Conservation (phyloP, 1,284 basidiomycete species). For the Melampsora larici-populina region DNA sequence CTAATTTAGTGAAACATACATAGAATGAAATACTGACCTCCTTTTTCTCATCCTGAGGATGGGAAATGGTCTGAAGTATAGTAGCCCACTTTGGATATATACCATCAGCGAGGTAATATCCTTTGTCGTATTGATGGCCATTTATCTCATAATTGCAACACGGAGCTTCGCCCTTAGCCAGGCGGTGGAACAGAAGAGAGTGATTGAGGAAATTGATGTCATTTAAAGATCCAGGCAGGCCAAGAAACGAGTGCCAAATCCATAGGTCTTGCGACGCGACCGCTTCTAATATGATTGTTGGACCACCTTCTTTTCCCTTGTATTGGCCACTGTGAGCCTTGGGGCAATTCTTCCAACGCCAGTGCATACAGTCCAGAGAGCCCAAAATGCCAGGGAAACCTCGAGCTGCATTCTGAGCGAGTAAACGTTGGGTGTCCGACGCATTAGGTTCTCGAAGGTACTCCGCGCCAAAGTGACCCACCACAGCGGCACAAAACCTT, state of each 20-base stretch:
- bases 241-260: too few species aligned
- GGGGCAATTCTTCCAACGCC: constrained; percentile 28
- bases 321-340: too few species aligned
- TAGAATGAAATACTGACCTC: background rate
- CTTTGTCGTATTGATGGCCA: background rate
- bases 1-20: background rate
- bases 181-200: background rate
- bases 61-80: background rate
- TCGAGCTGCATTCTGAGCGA: background rate
- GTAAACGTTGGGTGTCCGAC: background rate
- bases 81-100: too few species aligned
- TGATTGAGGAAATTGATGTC: too few species aligned
- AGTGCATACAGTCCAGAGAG: constrained; percentile 5
- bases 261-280: too few species aligned
- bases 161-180: background rate
- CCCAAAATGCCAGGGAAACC: constrained; percentile 11
- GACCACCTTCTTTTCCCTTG: too few species aligned
- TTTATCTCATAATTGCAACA: constrained; percentile 4
- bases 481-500: background rate
- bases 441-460: background rate
- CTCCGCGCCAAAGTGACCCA: background rate
- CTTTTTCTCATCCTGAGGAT: background rate
- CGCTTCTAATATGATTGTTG: too few species aligned
- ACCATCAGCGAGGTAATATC: constrained; percentile 17
- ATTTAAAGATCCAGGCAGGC: too few species aligned